Base-by-base conservation (phyloP, 768 basidiomycete genomes). In the Suillus lakei region DNA sequence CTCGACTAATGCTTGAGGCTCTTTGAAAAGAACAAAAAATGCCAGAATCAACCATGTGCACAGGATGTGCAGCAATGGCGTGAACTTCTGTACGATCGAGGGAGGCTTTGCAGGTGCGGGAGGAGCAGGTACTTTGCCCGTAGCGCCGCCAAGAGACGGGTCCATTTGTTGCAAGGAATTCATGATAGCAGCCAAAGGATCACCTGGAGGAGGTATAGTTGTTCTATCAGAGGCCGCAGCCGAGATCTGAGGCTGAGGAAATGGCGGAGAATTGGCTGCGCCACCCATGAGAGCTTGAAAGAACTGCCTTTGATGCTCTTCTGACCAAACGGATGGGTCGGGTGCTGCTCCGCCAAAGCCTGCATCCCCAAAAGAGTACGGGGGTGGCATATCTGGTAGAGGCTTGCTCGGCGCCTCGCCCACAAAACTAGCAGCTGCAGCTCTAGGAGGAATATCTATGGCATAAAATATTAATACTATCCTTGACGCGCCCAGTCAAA, bases 301-400 rank as follows among this genome's bases (percentile, higher is more conserved):
- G 67, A 92, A 83, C 68, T 89, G 87, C 62, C 80, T 81, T 70
- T 91, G 90, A 65, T 91, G 88, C 65, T 92, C 88, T 51, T 85
- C 79, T 10, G 86, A 84, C 91, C 89, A 91, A 15, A 83, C 83
- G 4, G 87, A 83, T 0, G 87, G 84, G 70, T 88, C 87, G 5
- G 83, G 78, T 5, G 70, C 66, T n/a, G 73, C 54, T 41, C 66
- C 63, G 16, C 70, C 71, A 64, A 71, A 65, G n/a, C 68, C 65
- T 4, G 68, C 53, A 7, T 68, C 48, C 12, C 58, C 64, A 68
- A 73, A 69, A 68, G 72, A 41, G 67, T 77, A 63, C 36, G 65
- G 70, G 18, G 72, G 66, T 55, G 64, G 74, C 30, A 71, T 68
- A 65, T 72, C 69, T 66, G 68, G 68, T 21, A 72, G 76, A 13